These are phyloP conservation scores for Penicillium coffeae DNA, from an alignment of 495 filamentous ascomycete species.

Conservation along the genomic window DNA sequence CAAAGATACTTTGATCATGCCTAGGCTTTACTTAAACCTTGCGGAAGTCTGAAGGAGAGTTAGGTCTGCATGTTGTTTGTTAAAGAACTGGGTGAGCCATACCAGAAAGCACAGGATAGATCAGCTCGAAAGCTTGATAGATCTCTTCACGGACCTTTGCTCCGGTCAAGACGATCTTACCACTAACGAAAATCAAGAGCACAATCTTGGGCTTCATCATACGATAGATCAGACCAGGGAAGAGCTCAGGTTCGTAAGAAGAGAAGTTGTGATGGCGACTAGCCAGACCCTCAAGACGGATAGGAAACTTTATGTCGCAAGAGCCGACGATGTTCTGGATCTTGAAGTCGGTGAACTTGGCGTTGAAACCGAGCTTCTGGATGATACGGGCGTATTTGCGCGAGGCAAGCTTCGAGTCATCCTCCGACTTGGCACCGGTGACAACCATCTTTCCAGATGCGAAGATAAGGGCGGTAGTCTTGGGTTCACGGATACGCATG, in stretches of 20 bases:
- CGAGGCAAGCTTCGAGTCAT: slow-evolving; percentile 93
- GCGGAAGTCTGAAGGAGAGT: slow-evolving; percentile 61
- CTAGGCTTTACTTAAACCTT: slow-evolving; percentile 49
- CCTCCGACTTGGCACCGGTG: slow-evolving; percentile 96
- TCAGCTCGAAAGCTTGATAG: slow-evolving; percentile 97
- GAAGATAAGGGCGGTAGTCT: slow-evolving; percentile 97
- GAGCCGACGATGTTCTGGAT: slow-evolving; percentile 99
- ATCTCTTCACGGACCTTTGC: slow-evolving; percentile 99
- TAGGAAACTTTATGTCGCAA: slow-evolving; percentile 99
- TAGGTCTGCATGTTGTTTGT: too few species aligned
- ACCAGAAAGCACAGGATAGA: slow-evolving; percentile 97
- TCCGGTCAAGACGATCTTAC: slow-evolving; percentile 97
- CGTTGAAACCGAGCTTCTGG: slow-evolving; percentile 98
- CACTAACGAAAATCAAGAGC: slow-evolving; percentile 95
- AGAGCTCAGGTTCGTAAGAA: slow-evolving; percentile 97
- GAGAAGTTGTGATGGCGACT: slow-evolving; percentile 98
- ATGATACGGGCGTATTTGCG: slow-evolving; percentile 99
- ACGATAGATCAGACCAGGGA: slow-evolving; percentile 98
- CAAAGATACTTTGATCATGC: slow-evolving; percentile 28
- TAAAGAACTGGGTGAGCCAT: too few species aligned
- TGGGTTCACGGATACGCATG: slow-evolving; percentile 99
- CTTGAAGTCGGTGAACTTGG: slow-evolving; percentile 99
- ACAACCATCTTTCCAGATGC: slow-evolving; percentile 99
- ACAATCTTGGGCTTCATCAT: slow-evolving; percentile 99
- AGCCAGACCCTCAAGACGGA: slow-evolving; percentile 91